Conservation (phyloP, 768 basidiomycete species). For the Tricholoma sp. region DNA sequence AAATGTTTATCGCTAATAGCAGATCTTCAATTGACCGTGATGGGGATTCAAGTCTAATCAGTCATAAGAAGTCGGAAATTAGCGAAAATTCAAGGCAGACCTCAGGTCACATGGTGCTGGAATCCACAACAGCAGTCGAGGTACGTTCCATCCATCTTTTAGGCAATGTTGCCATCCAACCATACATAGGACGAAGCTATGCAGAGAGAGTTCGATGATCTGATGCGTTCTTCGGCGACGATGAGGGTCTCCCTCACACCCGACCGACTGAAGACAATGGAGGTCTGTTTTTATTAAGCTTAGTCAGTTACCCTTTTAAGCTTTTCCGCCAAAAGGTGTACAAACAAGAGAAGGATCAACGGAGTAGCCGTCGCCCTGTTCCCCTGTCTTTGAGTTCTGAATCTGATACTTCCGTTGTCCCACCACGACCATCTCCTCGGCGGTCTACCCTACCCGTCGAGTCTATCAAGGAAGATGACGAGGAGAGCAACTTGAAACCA, state of each 20-base stretch:
- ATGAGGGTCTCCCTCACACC: conserved; percentile 97
- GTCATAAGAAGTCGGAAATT: conserved; percentile 50
- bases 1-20: conserved; percentile 44
- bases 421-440: conserved; percentile 29
- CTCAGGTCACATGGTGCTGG: conserved; percentile 12
- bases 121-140: conserved; percentile 25
- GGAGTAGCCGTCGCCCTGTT: conserved; percentile 33
- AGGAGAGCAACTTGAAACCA: conserved; percentile 35
- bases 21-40: conserved; percentile 37
- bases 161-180: conserved; percentile 3
- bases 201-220: conserved; percentile 85
- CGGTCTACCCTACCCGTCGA: conserved; percentile 50
- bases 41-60: conserved; percentile 30
- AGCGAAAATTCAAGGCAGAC: conserved; percentile 44
- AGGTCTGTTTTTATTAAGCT: conserved; percentile 51
- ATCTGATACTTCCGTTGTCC: conserved; percentile 27
- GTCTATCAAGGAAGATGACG: conserved; percentile 66
- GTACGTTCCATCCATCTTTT: conserved; percentile 21
- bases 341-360: conserved; percentile 68
- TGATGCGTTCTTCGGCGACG: conserved; percentile 85
- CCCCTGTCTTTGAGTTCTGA: conserved; percentile 31
- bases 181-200: conserved; percentile 45
- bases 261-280: conserved; percentile 88
- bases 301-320: conserved; percentile 27
- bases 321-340: conserved; percentile 45